These are phyloP conservation scores for Zygosaccharomyces bisporus DNA, from an alignment of 805 yeast genomes.

Conservation along the genomic window DNA sequence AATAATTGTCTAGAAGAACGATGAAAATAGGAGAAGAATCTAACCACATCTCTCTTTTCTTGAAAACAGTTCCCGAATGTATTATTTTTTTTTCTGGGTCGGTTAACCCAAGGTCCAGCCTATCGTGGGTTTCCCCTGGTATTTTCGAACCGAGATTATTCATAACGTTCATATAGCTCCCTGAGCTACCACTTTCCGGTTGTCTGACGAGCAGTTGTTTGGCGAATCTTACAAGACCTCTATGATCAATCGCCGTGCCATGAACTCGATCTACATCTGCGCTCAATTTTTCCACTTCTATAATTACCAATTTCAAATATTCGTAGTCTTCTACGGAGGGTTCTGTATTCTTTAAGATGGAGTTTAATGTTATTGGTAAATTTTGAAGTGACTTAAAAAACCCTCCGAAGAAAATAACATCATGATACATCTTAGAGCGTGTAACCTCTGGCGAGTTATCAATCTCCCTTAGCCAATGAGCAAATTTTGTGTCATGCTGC, in stretches of 20 bases:
- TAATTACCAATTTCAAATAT: conserved; percentile 50
- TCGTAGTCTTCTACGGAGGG: conserved; percentile 50
- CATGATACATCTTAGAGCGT: conserved; percentile 44
- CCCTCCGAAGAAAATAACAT: conserved; percentile 54
- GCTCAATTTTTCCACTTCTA: conserved; percentile 52
- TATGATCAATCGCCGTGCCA: conserved; percentile 55
- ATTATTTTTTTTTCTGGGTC: conserved; percentile 55
- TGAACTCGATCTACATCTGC: conserved; percentile 58
- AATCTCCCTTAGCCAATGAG: conserved; percentile 53
- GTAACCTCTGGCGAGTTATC: conserved; percentile 47
- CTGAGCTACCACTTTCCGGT: conserved; percentile 23
- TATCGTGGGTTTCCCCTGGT: conserved; percentile 19
- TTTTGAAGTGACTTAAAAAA: conserved; percentile 53
- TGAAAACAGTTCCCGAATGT: conserved; percentile 52
- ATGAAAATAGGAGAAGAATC: conserved; percentile 50
- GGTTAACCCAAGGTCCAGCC: conserved; percentile 44
- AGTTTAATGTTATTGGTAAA: conserved; percentile 58
- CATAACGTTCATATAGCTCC: conserved; percentile 27
- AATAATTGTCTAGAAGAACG: conserved; percentile 65
- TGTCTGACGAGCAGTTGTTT: conserved; percentile 30
- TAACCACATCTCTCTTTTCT: conserved; percentile 62
- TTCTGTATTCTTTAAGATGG: conserved; percentile 50
- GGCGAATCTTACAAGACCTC: conserved; percentile 51
- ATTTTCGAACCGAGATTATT: conserved; percentile 6
- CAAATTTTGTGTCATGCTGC: conserved; percentile 43